Conservation (phyloP, 768 basidiomycete genomes). For the Kondoa malvinella region DNA sequence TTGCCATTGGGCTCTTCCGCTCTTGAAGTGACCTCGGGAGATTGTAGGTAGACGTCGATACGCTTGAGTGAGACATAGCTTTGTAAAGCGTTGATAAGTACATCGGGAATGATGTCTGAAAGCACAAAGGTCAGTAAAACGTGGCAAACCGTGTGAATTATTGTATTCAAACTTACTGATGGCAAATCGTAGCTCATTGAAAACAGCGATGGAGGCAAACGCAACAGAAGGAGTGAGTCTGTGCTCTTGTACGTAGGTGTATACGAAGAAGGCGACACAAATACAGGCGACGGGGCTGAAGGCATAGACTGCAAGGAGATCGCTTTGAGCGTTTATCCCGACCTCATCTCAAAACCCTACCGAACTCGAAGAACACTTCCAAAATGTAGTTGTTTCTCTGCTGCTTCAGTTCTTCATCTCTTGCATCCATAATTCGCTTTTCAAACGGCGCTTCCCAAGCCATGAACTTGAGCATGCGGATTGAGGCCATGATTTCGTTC, state of each 20-base stretch:
- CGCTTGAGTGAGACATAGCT: constrained; percentile 14
- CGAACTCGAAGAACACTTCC: constrained; percentile 24
- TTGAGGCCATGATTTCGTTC: constrained; percentile 31
- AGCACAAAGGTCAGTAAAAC: constrained; percentile 8
- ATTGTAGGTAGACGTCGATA: constrained; percentile 30
- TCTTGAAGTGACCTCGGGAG: constrained; percentile 29
- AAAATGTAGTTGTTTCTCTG: constrained; percentile 20
- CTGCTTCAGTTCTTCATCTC: constrained; percentile 22
- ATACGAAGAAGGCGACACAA: constrained; percentile 26
- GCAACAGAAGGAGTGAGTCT: constrained; percentile 31
- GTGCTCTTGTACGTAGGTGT: constrained; percentile 24
- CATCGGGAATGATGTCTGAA: constrained; percentile 24
- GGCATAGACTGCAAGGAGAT: too few relatives aligned
- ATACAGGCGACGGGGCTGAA: constrained; percentile 29
- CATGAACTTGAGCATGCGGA: constrained; percentile 30
- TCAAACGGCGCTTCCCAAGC: constrained; percentile 16
- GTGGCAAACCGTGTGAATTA: neutral
- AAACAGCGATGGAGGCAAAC: constrained; percentile 35
- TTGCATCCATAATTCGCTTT: constrained; percentile 18
- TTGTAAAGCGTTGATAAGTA: constrained; percentile 16
- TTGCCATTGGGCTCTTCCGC: constrained; percentile 8
- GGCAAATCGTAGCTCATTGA: constrained; percentile 33
- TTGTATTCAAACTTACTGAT: constrained; percentile 6
- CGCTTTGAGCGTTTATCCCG: too few relatives aligned
- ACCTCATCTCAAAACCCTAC: too few relatives aligned